Evolutionary conservation across 1,284 basidiomycete species (phyloP).

Genomic region (Apiotrichum veenhuisii): DNA sequence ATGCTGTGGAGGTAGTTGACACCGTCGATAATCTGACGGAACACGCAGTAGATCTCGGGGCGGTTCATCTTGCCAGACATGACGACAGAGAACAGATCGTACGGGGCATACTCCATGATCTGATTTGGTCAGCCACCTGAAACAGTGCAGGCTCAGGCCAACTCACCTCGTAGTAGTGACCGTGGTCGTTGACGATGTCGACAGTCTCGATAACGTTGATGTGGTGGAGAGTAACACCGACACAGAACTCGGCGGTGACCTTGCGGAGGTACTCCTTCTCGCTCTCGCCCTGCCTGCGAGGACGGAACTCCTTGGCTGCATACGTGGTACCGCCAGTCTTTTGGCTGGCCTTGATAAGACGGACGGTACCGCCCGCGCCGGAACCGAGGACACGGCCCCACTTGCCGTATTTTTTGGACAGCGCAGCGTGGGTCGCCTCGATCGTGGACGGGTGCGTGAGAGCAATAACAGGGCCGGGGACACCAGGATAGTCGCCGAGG

Average conservation of each 20-base stretch:
- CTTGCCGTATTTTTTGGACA: conserved; percentile 98
- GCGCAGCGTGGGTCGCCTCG: conserved; percentile 81
- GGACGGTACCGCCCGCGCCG: conserved; percentile 95
- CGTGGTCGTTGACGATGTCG: conserved; percentile 96
- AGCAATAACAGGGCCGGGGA: conserved; percentile 45
- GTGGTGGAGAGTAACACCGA: conserved; percentile 91
- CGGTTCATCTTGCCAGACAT: conserved; percentile 99
- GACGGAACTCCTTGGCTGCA: conserved; percentile 96
- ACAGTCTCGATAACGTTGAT: conserved; percentile 97
- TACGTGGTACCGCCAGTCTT: conserved; percentile 80
- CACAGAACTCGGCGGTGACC: conserved; percentile 97
- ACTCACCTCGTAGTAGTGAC: conserved; percentile 92
- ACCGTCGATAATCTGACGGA: conserved; percentile 96
- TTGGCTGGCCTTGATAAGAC: conserved; percentile 80
- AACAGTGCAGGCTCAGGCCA: too few relatives aligned
- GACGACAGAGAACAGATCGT: conserved; percentile 97
- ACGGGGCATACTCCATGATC: conserved; percentile 99
- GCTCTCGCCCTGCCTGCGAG: conserved; percentile 77
- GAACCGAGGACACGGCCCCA: conserved; percentile 94
- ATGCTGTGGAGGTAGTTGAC: conserved; percentile 97
- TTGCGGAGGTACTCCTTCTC: conserved; percentile 99
- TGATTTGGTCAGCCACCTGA: conserved; percentile 36
- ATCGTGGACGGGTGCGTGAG: conserved; percentile 55
- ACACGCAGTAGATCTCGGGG: conserved; percentile 98
- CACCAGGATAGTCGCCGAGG: conserved; percentile 43